These are phyloP conservation scores for Eucommia ulmoides DNA, from an alignment of 257 asterid species.

Conservation along the genomic window DNA sequence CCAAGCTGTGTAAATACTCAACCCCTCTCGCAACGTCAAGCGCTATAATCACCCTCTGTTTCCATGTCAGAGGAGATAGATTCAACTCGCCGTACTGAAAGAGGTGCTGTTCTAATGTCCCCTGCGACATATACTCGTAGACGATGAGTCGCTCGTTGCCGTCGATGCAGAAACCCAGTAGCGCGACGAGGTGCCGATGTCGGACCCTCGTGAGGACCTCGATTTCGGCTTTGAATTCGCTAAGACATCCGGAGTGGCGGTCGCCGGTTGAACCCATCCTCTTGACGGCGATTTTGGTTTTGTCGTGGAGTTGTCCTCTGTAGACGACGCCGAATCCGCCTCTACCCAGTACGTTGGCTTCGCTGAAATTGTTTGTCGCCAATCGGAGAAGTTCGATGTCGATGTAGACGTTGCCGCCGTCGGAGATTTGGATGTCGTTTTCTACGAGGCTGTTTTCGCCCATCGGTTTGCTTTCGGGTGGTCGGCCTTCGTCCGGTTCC, in stretches of 20 bases:
- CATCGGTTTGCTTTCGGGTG: constrained; percentile 5
- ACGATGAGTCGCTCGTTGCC: constrained; percentile 70
- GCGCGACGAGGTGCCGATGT: constrained; percentile 66
- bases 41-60: constrained; percentile 57
- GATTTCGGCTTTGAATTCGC: constrained; percentile 76
- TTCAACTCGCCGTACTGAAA: constrained; percentile 24
- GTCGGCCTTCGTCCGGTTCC: constrained; percentile 1
- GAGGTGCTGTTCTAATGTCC: constrained; percentile 58
- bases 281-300: constrained; percentile 72
- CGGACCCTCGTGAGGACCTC: constrained; percentile 74
- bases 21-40: constrained; percentile 89
- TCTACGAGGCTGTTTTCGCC: constrained; percentile 8
- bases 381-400: constrained; percentile 50
- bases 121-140: constrained; percentile 86
- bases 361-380: constrained; percentile 51
- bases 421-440: constrained; percentile 27
- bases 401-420: constrained; percentile 34
- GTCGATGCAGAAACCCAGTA: constrained; percentile 66
- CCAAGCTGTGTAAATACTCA: constrained; percentile 73
- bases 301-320: constrained; percentile 53
- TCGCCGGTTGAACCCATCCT: constrained; percentile 48
- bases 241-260: constrained; percentile 34
- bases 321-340: constrained; percentile 91
- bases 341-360: constrained; percentile 45
- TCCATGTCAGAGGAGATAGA: constrained; percentile 48